These are phyloP conservation scores for Odontarrhena argentea DNA, from an alignment of 345 rosid species.

Conservation along the genomic window DNA sequence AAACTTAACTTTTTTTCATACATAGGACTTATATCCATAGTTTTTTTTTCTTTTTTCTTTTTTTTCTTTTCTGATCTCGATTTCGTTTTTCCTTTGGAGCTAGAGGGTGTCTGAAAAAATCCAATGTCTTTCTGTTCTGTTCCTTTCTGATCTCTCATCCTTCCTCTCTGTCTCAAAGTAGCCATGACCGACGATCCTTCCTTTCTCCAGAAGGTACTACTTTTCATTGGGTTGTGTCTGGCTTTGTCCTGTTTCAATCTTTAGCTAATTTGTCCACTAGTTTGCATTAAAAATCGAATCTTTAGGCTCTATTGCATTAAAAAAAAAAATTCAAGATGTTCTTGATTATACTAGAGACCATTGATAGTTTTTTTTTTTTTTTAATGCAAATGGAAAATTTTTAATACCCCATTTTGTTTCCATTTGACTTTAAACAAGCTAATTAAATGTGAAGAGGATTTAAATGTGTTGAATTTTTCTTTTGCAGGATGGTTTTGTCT, in stretches of 20 bases:
- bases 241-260: background rate
- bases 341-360: constrained; percentile 26
- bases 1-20: too few species aligned
- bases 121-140: constrained; percentile 50
- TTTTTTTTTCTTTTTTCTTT: too few species aligned
- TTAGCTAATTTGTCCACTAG: too few species aligned
- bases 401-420: background rate
- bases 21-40: too few species aligned
- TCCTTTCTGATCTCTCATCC: constrained; percentile 36
- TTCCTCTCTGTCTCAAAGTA: constrained; percentile 3
- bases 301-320: constrained; percentile 14
- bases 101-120: constrained; percentile 20
- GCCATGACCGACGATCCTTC: constrained; percentile 71
- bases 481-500: constrained; percentile 66
- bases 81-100: too few species aligned
- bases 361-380: too few species aligned
- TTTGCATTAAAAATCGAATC: constrained; percentile 12
- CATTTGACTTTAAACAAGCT: constrained; percentile 13
- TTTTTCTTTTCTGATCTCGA: too few species aligned
- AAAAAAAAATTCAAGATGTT: background rate
- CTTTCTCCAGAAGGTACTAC: constrained; percentile 65
- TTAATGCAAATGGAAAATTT: background rate
- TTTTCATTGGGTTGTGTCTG: background rate
- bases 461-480: constrained; percentile 8
- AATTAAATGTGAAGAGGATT: background rate